A percentile compares a stretch with the other conserved stretches of the same genome.
phyloP scores from a whole-genome alignment of 1,139 yeast genomes.

The Kodamaea suecica region DNA sequence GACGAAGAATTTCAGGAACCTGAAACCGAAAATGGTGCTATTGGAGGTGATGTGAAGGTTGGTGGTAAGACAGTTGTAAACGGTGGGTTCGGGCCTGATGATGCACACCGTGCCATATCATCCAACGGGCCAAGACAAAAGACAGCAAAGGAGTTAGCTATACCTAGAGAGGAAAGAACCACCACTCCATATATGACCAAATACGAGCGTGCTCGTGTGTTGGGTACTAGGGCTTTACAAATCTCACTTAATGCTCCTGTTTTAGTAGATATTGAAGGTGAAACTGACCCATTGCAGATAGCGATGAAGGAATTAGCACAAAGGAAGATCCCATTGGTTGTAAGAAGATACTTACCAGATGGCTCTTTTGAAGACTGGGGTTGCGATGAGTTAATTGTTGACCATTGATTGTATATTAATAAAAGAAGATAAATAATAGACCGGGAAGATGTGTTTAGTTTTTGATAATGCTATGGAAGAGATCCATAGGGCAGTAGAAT shows the following conservation, averaged over 20 bases:
- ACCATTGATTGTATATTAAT: slow-evolving; percentile 41
- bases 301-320: slow-evolving; percentile 97
- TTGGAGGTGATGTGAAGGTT: slow-evolving; percentile 52
- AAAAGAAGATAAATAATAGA: background rate
- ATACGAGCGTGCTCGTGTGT: slow-evolving; percentile 93
- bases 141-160: slow-evolving; percentile 78
- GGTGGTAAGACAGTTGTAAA: slow-evolving; percentile 73
- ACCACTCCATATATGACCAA: slow-evolving; percentile 99
- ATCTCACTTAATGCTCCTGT: slow-evolving; percentile 98
- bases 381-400: slow-evolving; percentile 93
- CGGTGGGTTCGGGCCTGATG: slow-evolving; percentile 64
- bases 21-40: slow-evolving; percentile 21
- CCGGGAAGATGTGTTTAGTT: too few species aligned
- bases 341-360: slow-evolving; percentile 94
- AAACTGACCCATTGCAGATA: slow-evolving; percentile 97
- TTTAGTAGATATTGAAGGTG: slow-evolving; percentile 96
- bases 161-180: slow-evolving; percentile 81
- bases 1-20: slow-evolving; percentile 57
- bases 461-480: too few species aligned
- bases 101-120: slow-evolving; percentile 23
- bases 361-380: slow-evolving; percentile 99
- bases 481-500: too few species aligned
- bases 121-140: slow-evolving; percentile 49
- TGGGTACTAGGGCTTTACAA: slow-evolving; percentile 95
- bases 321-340: slow-evolving; percentile 90